Conservation (phyloP, 148 eudicot species). For the Euryodendron excelsum region DNA sequence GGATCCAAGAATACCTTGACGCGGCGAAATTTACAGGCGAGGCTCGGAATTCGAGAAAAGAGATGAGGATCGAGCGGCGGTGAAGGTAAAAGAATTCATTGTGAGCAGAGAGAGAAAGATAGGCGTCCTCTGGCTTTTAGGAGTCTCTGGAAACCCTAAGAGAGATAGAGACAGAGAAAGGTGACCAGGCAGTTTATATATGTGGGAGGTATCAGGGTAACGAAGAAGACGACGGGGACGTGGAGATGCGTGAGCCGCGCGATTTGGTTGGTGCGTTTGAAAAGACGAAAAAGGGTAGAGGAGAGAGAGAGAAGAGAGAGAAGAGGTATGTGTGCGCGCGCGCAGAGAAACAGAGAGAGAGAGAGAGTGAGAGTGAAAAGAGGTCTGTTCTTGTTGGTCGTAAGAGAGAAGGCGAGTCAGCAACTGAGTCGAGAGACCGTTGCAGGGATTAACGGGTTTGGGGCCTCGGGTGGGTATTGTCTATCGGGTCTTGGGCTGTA, state of each 20-base stretch:
- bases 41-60: neutral
- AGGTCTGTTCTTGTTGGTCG: neutral
- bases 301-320: neutral
- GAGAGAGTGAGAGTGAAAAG: slow-evolving; percentile 1
- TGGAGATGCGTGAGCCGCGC: slow-evolving; percentile 12
- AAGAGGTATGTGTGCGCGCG: no score
- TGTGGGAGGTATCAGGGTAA: slow-evolving; percentile 14
- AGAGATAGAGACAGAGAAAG: slow-evolving; percentile 5
- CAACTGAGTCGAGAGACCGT: slow-evolving; percentile 8
- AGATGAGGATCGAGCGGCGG: slow-evolving; percentile 14
- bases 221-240: slow-evolving; percentile 18
- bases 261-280: slow-evolving; percentile 16
- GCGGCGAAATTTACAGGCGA: neutral
- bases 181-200: slow-evolving; percentile 2
- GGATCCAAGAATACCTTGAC: slow-evolving; percentile 10
- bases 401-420: slow-evolving; percentile 5
- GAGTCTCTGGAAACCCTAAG: slow-evolving; percentile 23
- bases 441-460: slow-evolving; percentile 2
- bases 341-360: slow-evolving; percentile 11
- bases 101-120: neutral
- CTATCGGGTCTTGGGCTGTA: no score
- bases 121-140: neutral
- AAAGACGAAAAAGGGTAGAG: slow-evolving; percentile 45
- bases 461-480: slow-evolving; percentile 5
- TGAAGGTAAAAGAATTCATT: slow-evolving; percentile 3